Conservation (phyloP, 257 asterid species). For the Hygrophila difformis region DNA sequence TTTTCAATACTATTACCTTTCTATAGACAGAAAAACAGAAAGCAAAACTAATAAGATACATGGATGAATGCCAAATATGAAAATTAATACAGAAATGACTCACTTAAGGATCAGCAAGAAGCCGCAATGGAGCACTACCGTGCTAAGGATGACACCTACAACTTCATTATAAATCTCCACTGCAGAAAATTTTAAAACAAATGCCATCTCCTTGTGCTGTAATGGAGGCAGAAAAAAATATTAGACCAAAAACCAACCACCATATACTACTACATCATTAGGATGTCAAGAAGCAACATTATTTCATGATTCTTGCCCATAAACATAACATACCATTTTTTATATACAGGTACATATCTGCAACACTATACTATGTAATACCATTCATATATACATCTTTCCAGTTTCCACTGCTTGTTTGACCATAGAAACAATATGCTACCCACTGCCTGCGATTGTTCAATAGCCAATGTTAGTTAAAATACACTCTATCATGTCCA, state of each 20-base stretch:
- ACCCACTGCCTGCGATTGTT: no score
- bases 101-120: constrained; percentile 98
- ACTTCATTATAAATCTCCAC: constrained; percentile 97
- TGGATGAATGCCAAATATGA: constrained; percentile 10
- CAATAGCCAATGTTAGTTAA: no score
- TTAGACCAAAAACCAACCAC: neutral
- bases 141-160: constrained; percentile 85
- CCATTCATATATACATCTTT: constrained; percentile 99
- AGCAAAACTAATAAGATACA: constrained; percentile 8
- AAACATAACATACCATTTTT: constrained; percentile 25
- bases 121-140: constrained; percentile 69
- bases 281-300: no score
- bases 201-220: constrained; percentile 94
- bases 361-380: constrained; percentile 81
- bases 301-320: constrained; percentile 6
- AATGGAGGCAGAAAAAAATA: constrained; percentile 7
- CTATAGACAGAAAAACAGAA: no score
- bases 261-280: no score
- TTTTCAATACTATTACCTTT: constrained; percentile 88
- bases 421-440: no score
- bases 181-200: constrained; percentile 86
- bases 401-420: constrained; percentile 99
- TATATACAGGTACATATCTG: constrained; percentile 47
- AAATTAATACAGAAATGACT: constrained; percentile 34
- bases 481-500: no score